phyloP scores from a whole-genome alignment of 106 monocot genomes.

The Allium fistulosum region DNA sequence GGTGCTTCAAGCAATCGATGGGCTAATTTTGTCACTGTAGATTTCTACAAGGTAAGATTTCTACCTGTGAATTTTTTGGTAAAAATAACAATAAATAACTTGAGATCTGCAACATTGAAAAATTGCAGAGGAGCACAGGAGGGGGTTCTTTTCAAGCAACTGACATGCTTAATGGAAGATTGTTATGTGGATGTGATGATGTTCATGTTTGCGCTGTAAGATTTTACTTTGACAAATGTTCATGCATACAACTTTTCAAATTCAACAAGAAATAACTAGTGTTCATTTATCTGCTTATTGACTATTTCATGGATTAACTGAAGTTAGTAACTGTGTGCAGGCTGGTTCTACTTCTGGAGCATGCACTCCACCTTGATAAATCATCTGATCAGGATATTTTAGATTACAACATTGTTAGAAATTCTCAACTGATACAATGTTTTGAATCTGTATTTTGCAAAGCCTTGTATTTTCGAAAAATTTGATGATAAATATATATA shows the following conservation, averaged over 20 bases:
- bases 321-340: background rate
- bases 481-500: no score
- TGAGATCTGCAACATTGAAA: background rate
- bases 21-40: conserved; percentile 78
- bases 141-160: conserved; percentile 59
- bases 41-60: conserved; percentile 68
- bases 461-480: no score
- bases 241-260: background rate
- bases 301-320: background rate
- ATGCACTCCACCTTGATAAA: conserved; percentile 4
- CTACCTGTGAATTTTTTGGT: background rate
- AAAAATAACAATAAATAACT: background rate
- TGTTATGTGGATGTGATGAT: conserved; percentile 69
- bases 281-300: background rate
- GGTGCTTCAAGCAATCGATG: conserved; percentile 43
- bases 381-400: no score
- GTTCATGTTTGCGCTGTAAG: conserved; percentile 44
- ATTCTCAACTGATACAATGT: no score
- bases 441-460: no score
- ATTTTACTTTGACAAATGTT: background rate
- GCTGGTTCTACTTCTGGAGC: conserved; percentile 9
- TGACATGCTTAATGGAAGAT: conserved; percentile 69
- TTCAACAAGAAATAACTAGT: background rate
- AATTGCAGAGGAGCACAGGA: conserved; percentile 57
- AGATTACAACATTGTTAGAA: no score